Conservation (phyloP, 495 filamentous ascomycete species). For the Rhizodiscina lignyota region DNA sequence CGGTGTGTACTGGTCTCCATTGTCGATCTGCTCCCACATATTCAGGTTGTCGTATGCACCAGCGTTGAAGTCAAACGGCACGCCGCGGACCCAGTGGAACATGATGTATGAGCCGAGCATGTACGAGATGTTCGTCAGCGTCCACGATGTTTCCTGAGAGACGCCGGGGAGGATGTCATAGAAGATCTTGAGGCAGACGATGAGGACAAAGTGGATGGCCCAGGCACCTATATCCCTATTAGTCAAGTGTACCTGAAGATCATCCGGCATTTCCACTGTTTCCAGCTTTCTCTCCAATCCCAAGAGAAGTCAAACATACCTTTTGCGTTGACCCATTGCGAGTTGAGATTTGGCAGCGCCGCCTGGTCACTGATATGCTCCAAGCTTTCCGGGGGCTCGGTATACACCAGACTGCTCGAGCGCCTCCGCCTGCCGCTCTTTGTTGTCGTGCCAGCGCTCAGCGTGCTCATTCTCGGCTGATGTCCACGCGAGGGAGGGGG, state of each 20-base stretch:
- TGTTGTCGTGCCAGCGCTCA: constrained; percentile 3
- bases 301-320: constrained; percentile 37
- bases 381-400: constrained; percentile 81
- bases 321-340: constrained; percentile 97
- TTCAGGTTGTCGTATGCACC: constrained; percentile 98
- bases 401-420: constrained; percentile 92
- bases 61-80: constrained; percentile 98
- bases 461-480: no score
- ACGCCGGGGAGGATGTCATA: constrained; percentile 90
- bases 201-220: constrained; percentile 90
- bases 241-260: neutral
- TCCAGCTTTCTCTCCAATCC: neutral
- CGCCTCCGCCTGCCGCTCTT: constrained; percentile 62
- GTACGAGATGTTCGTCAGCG: constrained; percentile 94
- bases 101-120: constrained; percentile 98
- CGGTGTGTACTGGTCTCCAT: constrained; percentile 95
- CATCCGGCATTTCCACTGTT: neutral
- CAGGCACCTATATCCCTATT: constrained; percentile 54
- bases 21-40: constrained; percentile 99
- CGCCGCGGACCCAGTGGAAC: constrained; percentile 97
- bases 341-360: constrained; percentile 85
- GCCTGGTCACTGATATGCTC: constrained; percentile 95
- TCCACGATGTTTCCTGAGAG: constrained; percentile 96
- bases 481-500: no score
- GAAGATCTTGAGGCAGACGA: constrained; percentile 77